Evolutionary conservation across 2,329 filamentous ascomycete genomes (phyloP).

Genomic region (Aulographum hederae): DNA sequence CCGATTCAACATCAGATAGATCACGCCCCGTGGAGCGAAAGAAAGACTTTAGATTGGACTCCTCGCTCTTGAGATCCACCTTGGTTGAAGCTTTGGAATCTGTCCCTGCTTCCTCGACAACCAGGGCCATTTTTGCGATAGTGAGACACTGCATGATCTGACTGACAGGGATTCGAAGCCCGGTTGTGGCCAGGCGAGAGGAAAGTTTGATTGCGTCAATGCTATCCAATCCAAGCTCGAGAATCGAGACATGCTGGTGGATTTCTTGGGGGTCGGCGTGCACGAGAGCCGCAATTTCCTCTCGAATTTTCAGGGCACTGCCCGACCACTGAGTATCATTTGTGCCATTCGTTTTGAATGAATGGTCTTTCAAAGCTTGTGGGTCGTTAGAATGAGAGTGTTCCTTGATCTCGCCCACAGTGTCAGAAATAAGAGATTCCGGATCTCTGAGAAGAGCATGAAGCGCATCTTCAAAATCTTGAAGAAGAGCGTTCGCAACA

Average conservation of each 20-base stretch:
- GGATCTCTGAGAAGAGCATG: conserved; percentile 16
- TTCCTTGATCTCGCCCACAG: conserved; percentile 5
- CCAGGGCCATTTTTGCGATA: conserved; percentile 38
- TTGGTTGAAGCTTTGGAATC: conserved; percentile 7
- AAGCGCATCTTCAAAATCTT: conserved; percentile 23
- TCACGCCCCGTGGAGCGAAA: conserved; percentile 11
- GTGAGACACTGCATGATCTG: conserved; percentile 57
- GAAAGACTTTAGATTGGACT: conserved; percentile 13
- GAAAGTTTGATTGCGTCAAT: conserved; percentile 80
- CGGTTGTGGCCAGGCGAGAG: conserved; percentile 44
- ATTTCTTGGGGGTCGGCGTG: conserved; percentile 34
- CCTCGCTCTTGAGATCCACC: conserved; percentile 1
- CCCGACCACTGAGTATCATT: neutral
- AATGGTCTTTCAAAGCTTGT: no score
- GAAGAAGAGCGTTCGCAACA: conserved; percentile 21
- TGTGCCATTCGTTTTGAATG: neutral
- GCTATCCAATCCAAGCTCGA: conserved; percentile 76
- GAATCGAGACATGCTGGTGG: conserved; percentile 42
- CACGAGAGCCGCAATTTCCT: conserved; percentile 45
- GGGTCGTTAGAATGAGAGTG: neutral
- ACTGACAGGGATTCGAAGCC: conserved; percentile 49
- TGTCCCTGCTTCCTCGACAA: conserved; percentile 3
- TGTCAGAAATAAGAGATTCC: conserved; percentile 7
- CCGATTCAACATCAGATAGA: conserved; percentile 29
- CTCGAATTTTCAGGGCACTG: conserved; percentile 26